Evolutionary conservation across 129 eudicot species (phyloP).

Genomic region (Arctium lappa): DNA sequence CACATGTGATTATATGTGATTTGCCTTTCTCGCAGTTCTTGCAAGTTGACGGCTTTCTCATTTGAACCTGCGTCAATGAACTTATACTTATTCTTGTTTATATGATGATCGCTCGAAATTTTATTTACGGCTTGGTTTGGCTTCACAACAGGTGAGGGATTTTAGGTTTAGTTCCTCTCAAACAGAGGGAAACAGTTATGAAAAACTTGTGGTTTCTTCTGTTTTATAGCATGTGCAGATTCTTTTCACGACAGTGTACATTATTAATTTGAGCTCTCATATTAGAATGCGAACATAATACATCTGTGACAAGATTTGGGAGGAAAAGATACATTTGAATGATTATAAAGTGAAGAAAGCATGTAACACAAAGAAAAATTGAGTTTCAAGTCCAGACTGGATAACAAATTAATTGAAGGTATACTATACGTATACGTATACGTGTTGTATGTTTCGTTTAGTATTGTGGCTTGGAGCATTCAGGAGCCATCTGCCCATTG

Average conservation of each 20-base stretch:
- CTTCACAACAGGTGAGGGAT: not conserved
- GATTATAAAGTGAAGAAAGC: not conserved
- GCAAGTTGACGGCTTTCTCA: no score
- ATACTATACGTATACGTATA: not conserved
- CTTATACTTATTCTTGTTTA: not conserved
- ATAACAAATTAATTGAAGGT: not conserved
- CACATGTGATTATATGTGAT: no score
- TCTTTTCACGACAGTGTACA: not conserved
- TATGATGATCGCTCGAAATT: not conserved
- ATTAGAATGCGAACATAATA: not conserved
- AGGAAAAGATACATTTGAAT: not conserved
- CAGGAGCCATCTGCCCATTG: conserved; percentile 47
- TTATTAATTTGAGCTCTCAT: not conserved
- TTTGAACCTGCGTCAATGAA: no score
- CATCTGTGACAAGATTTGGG: not conserved
- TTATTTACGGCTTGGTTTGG: not conserved
- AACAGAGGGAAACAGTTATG: not conserved
- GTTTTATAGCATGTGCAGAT: not conserved
- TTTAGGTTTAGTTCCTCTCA: not conserved
- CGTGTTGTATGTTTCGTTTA: not conserved
- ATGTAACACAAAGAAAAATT: not conserved
- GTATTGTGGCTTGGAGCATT: conserved; percentile 52
- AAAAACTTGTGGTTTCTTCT: not conserved
- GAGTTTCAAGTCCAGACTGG: not conserved
- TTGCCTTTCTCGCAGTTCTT: no score